Evolutionary conservation across 495 filamentous ascomycete species (phyloP), one percentile per base, ranked within the genome.

Genomic region (Acidomyces sp.): DNA sequence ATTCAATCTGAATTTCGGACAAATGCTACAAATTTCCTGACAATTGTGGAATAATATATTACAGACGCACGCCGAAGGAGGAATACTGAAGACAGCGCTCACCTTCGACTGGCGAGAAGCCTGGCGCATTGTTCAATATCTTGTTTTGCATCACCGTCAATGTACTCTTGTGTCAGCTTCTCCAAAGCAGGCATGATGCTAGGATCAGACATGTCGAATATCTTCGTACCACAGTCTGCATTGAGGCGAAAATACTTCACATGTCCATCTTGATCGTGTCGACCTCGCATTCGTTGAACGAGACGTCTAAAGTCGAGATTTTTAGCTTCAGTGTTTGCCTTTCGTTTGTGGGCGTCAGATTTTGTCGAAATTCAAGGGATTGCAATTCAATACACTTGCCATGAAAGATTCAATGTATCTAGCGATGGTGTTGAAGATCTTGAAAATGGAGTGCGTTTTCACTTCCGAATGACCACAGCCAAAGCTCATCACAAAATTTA

Each of bases 281-380:
- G 6, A 6, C 15, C 34, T 5, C 7, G 11, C 34, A 37, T 37
- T 22, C 34, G 6, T 10, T 37, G 13, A 6, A 23, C 34, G 6
- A 37, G 20, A 6, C 34, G 6, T 23, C 25, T 9, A 21, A 37
- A 37, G 34, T 37, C 34, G 17, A 6, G 15, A 23, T 37, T 16
- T 22, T 37, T 37, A 11, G 34, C 34, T 22, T 19, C 34, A 6
- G 34, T 37, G 17, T 37, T 37, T 6, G n/a, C n/a, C n/a, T n/a
- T n/a, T n/a, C n/a, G n/a, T n/a, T n/a, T n/a, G n/a, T n/a, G n/a
- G n/a, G n/a, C n/a, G n/a, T n/a, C n/a, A n/a, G n/a, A n/a, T n/a
- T n/a, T n/a, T n/a, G n/a, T n/a, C n/a, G n/a, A n/a, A n/a, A n/a
- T n/a, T n/a, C n/a, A n/a, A n/a, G n/a, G n/a, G n/a, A n/a, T n/a